Evolutionary conservation across 2,329 filamentous ascomycete genomes (phyloP).

Genomic region (Sporothrix humicola): DNA sequence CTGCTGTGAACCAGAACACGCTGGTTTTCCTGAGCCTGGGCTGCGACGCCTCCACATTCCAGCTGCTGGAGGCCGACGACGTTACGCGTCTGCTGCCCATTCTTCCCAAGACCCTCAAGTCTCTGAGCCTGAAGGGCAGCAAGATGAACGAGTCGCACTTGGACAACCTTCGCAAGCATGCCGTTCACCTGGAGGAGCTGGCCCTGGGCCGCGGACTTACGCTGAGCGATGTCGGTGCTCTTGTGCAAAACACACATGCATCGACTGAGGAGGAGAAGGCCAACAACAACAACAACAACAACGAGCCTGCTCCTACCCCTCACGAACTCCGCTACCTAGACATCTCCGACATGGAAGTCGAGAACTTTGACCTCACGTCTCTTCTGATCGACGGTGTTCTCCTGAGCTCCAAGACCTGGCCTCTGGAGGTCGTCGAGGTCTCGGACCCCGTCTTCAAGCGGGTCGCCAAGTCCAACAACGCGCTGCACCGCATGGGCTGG

Average conservation of each 20-base stretch:
- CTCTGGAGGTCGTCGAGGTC: conserved; percentile 78
- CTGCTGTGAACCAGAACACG: conserved; percentile 63
- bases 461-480: conserved; percentile 66
- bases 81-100: conserved; percentile 68
- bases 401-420: conserved; percentile 64
- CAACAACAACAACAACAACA: conserved; percentile 43
- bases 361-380: conserved; percentile 62
- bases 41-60: conserved; percentile 72
- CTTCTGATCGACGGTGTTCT: conserved; percentile 60
- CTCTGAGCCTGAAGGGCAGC: conserved; percentile 77
- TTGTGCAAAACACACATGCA: conserved; percentile 60
- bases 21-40: conserved; percentile 76
- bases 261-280: background rate
- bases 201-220: conserved; percentile 72
- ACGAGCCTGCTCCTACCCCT: conserved; percentile 51
- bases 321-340: conserved; percentile 76
- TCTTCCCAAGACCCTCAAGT: conserved; percentile 71
- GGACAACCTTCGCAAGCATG: conserved; percentile 65
- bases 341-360: conserved; percentile 71
- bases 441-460: conserved; percentile 70
- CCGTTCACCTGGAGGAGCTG: conserved; percentile 77
- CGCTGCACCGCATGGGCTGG: conserved; percentile 70
- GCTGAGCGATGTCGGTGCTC: conserved; percentile 67
- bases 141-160: conserved; percentile 71
- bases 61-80: conserved; percentile 70